A percentile compares a stretch with the other conserved stretches of the same genome.
These are phyloP conservation scores for Trichoderma pleuroti DNA, from an alignment of 2,329 filamentous ascomycete genomes.

Conservation along the genomic window DNA sequence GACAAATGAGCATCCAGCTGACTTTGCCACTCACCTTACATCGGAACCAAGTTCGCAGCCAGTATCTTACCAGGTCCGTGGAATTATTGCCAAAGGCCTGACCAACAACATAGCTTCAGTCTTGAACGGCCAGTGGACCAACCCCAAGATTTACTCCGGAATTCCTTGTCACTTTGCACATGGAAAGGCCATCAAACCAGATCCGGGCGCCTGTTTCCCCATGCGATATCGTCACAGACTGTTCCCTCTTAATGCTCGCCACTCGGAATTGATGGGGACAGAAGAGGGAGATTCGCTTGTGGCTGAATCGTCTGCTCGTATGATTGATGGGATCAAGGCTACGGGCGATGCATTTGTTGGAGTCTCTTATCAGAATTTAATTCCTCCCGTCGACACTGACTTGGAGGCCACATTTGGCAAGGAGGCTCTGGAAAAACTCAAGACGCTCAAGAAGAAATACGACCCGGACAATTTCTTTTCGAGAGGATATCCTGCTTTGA, in stretches of 20 bases:
- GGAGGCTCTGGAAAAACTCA: background rate
- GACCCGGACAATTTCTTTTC: conserved; percentile 10
- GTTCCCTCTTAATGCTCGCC: background rate
- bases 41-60: background rate
- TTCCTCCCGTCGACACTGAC: background rate
- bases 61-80: background rate
- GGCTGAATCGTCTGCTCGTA: background rate
- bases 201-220: background rate
- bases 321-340: background rate
- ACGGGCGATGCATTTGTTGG: background rate
- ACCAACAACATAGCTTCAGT: background rate
- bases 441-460: background rate
- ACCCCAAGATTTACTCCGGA: background rate
- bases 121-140: background rate
- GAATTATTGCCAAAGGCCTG: background rate
- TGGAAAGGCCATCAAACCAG: background rate
- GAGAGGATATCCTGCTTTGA: background rate
- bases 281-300: background rate
- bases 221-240: conserved; percentile 3
- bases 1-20: background rate
- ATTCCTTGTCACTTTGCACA: background rate
- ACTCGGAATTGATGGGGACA: background rate
- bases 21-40: background rate
- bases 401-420: background rate
- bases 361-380: background rate